Conservation (phyloP, 164 flowering plant species). For the Cinnamomum chago region DNA sequence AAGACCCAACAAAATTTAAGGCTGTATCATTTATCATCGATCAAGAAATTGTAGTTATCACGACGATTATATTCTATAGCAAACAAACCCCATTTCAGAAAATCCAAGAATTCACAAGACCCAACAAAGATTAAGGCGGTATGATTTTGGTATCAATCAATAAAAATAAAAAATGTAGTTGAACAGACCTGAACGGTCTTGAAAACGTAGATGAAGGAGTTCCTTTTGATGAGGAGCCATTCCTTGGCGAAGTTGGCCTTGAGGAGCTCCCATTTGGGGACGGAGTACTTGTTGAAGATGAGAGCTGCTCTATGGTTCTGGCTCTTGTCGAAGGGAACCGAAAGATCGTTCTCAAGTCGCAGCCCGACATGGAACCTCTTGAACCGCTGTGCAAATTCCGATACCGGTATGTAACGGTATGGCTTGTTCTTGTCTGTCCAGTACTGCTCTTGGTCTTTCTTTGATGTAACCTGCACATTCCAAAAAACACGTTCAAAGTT, state of each 20-base stretch:
- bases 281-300: constrained; percentile 50
- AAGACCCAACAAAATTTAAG: neutral
- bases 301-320: constrained; percentile 77
- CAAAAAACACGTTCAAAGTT: no score
- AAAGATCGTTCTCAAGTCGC: constrained; percentile 57
- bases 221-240: constrained; percentile 72
- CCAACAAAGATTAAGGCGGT: neutral
- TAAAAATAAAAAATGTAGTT: no score
- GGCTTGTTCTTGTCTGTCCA: constrained; percentile 70
- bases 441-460: constrained; percentile 89
- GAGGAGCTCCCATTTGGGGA: constrained; percentile 62
- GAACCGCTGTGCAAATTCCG: constrained; percentile 65
- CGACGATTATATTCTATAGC: no score
- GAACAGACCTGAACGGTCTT: constrained; percentile 46
- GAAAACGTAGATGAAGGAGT: constrained; percentile 72
- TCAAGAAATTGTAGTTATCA: no score
- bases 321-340: constrained; percentile 55
- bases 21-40: neutral
- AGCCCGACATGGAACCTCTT: constrained; percentile 75
- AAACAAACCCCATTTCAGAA: no score
- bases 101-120: neutral
- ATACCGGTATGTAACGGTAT: constrained; percentile 66
- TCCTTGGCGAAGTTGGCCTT: constrained; percentile 74
- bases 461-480: constrained; percentile 70
- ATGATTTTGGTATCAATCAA: no score